These are phyloP conservation scores for Ophiobolus disseminans DNA, from an alignment of 2,329 filamentous ascomycete genomes.

Conservation along the genomic window DNA sequence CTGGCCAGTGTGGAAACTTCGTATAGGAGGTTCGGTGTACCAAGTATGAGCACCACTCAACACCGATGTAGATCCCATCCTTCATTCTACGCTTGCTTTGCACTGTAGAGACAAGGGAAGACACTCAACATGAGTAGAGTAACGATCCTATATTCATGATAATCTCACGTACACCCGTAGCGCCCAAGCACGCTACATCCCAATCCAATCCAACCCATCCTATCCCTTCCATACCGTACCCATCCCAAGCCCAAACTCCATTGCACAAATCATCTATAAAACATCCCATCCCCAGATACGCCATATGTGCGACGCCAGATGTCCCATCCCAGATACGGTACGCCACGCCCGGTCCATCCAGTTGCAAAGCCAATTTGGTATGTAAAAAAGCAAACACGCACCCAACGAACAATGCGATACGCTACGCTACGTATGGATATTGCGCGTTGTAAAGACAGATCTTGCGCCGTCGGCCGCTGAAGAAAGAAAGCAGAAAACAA, in stretches of 20 bases:
- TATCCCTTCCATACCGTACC: not conserved
- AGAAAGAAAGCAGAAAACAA: not conserved
- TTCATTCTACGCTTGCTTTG: too few relatives aligned
- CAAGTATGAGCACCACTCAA: too few relatives aligned
- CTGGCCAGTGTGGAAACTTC: too few relatives aligned
- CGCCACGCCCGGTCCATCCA: slow-evolving; percentile 13
- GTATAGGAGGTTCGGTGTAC: too few relatives aligned
- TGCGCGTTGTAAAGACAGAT: not conserved
- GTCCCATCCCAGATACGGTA: slow-evolving; percentile 5
- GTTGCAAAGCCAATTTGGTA: slow-evolving; percentile 14
- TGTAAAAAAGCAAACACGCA: not conserved
- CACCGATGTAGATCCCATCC: too few relatives aligned
- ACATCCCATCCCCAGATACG: slow-evolving; percentile 2
- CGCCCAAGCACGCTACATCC: too few relatives aligned
- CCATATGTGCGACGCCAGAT: slow-evolving; percentile 14
- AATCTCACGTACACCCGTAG: too few relatives aligned
- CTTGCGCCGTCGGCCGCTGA: slow-evolving; percentile 1
- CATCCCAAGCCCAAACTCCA: not conserved
- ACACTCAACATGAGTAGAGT: too few relatives aligned
- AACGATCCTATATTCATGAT: too few relatives aligned
- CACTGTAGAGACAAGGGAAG: too few relatives aligned
- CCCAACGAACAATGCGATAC: not conserved
- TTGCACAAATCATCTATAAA: slow-evolving; percentile 1
- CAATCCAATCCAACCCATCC: not conserved
- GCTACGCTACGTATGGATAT: not conserved